These are phyloP conservation scores for Sarocladium oryzae DNA, from an alignment of 2,329 filamentous ascomycete genomes.

Conservation along the genomic window DNA sequence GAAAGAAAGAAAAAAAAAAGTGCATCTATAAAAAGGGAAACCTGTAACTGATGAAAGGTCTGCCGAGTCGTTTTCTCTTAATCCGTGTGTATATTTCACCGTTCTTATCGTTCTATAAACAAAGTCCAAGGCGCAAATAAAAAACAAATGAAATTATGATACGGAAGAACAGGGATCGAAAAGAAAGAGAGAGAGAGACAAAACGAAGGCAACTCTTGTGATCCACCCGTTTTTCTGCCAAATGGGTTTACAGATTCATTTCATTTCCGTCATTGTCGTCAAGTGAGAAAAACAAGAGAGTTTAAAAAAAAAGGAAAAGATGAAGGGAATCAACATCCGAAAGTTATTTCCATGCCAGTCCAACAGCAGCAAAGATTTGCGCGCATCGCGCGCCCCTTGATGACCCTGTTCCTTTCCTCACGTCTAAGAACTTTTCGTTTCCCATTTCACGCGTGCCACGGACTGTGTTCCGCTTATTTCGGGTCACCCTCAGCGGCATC, in stretches of 20 bases:
- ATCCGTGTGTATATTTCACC: not conserved
- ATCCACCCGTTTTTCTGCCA: conserved; percentile 4
- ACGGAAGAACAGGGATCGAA: not conserved
- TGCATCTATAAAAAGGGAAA: too few relatives aligned
- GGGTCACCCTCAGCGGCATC: conserved; percentile 40
- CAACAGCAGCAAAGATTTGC: not conserved
- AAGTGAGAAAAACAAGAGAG: conserved; percentile 11
- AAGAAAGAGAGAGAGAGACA: not conserved
- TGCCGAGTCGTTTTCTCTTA: too few relatives aligned
- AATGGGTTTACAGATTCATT: conserved; percentile 7
- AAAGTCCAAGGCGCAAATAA: not conserved
- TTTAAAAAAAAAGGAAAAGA: conserved; percentile 11
- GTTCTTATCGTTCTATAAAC: not conserved
- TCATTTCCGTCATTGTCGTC: conserved; percentile 11
- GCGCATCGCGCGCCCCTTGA: too few relatives aligned
- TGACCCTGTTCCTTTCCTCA: not conserved
- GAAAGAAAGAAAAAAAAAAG: too few relatives aligned
- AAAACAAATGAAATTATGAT: too few relatives aligned
- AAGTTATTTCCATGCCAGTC: conserved; percentile 5
- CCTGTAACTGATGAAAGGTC: too few relatives aligned
- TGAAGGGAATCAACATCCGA: conserved; percentile 7
- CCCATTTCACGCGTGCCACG: conserved; percentile 17
- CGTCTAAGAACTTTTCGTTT: conserved; percentile 18
- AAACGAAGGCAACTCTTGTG: not conserved
- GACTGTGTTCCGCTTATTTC: conserved; percentile 22